A percentile compares a stretch with the other conserved stretches of the same genome.
phyloP scores from a whole-genome alignment of 495 filamentous ascomycete genomes.

The Trichoderma gamsii region DNA sequence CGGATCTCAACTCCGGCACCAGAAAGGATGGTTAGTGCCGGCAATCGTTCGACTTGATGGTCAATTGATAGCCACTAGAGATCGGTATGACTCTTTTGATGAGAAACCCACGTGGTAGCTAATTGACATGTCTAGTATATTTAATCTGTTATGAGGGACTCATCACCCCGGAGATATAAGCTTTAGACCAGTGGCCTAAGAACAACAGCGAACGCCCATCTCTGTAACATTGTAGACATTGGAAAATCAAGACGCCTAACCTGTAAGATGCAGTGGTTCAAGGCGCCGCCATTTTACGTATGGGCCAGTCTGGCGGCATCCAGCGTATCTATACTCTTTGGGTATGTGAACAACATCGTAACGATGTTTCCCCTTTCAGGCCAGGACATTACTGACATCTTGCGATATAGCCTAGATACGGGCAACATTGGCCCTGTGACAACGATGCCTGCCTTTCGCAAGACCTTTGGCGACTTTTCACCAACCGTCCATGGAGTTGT shows the following conservation, averaged over 20 bases:
- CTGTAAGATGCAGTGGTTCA: neutral
- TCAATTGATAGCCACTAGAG: neutral
- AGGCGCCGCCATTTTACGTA: neutral
- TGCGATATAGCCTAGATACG: slow-evolving; percentile 44
- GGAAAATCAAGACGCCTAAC: neutral
- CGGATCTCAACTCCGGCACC: neutral
- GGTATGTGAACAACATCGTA: neutral
- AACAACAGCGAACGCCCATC: neutral
- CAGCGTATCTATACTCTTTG: neutral
- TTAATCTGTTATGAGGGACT: neutral
- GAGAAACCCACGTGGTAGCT: neutral
- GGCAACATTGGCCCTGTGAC: slow-evolving; percentile 61
- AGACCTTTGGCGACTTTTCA: slow-evolving; percentile 48
- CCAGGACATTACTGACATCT: neutral
- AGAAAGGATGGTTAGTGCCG: neutral
- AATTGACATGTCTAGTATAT: neutral
- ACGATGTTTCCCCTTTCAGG: neutral
- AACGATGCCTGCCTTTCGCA: slow-evolving; percentile 51
- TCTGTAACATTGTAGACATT: neutral
- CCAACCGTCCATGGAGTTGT: slow-evolving; percentile 56
- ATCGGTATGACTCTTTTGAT: neutral
- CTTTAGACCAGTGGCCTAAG: neutral
- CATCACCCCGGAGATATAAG: neutral
- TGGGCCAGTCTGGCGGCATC: slow-evolving; percentile 8
- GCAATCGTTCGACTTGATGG: neutral